These are phyloP conservation scores for Boletus barrowsii DNA, from an alignment of 768 basidiomycete genomes.

Conservation along the genomic window DNA sequence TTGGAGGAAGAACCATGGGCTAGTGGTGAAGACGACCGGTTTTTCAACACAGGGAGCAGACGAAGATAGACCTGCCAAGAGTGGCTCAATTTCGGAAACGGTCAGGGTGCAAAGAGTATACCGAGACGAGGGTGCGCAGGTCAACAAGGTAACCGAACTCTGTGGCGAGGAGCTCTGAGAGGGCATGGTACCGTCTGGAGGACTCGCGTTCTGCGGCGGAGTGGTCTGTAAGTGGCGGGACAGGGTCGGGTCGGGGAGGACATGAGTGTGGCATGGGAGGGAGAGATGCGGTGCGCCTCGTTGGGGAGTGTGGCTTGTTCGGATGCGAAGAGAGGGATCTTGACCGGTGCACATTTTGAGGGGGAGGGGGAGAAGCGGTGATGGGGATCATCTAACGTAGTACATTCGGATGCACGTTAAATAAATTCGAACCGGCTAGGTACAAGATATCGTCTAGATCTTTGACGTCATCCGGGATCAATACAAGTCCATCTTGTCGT, in stretches of 20 bases:
- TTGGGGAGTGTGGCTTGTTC: not conserved
- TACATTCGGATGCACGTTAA: not conserved
- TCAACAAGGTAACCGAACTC: conserved; percentile 82
- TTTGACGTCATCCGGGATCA: conserved; percentile 23
- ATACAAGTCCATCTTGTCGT: conserved; percentile 63
- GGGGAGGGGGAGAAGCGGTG: not conserved
- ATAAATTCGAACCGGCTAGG: not conserved
- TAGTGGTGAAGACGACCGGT: conserved; percentile 15
- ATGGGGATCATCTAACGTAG: not conserved
- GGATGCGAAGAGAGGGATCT: not conserved
- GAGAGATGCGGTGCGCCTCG: not conserved
- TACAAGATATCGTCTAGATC: not conserved
- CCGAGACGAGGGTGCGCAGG: conserved; percentile 72
- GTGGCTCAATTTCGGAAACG: not conserved
- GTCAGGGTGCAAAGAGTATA: conserved; percentile 31
- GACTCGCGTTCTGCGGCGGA: not conserved
- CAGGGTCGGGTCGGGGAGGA: not conserved
- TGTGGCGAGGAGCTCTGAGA: conserved; percentile 81
- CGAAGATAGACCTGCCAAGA: conserved; percentile 61
- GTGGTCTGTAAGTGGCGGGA: not conserved
- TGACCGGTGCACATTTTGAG: not conserved
- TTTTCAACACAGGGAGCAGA: conserved; percentile 48
- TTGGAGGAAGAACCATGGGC: conserved; percentile 28
- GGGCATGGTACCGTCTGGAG: conserved; percentile 56
- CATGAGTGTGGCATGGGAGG: not conserved